These are phyloP conservation scores for Chamaecyparis obtusa DNA, from an alignment of 75 land plant species.

Conservation along the genomic window DNA sequence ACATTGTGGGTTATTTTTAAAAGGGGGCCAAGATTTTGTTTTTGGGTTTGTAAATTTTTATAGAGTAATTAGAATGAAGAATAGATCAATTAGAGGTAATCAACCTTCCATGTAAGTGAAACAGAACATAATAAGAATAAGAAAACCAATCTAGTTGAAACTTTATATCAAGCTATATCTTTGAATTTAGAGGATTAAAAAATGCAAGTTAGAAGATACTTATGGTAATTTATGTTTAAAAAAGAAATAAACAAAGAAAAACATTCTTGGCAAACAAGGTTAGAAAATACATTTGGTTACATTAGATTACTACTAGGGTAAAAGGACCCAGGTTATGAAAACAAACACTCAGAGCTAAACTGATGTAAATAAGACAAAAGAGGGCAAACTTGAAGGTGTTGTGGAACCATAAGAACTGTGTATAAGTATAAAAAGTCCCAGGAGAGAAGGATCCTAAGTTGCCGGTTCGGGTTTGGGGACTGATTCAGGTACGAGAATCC, in stretches of 20 bases:
- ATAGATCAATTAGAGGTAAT: background rate
- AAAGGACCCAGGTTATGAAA: background rate
- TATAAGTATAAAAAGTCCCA: background rate
- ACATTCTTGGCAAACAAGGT: background rate
- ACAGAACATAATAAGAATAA: background rate
- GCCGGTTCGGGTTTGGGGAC: no score
- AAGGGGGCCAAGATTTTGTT: background rate
- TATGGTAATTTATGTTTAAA: background rate
- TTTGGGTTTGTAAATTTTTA: background rate
- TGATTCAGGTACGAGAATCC: no score
- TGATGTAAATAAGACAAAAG: background rate
- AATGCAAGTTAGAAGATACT: background rate
- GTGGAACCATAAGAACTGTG: background rate
- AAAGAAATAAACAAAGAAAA: background rate
- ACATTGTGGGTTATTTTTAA: background rate
- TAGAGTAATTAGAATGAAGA: background rate
- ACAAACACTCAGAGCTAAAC: no score
- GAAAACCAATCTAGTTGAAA: background rate
- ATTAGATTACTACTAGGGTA: background rate
- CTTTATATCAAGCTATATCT: background rate
- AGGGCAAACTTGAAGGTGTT: background rate
- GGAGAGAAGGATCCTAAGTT: background rate
- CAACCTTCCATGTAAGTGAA: background rate
- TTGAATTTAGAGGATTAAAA: background rate
- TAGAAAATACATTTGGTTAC: background rate